Evolutionary conservation across 805 yeast species (phyloP).

Genomic region (Lipomyces chichibuensis): DNA sequence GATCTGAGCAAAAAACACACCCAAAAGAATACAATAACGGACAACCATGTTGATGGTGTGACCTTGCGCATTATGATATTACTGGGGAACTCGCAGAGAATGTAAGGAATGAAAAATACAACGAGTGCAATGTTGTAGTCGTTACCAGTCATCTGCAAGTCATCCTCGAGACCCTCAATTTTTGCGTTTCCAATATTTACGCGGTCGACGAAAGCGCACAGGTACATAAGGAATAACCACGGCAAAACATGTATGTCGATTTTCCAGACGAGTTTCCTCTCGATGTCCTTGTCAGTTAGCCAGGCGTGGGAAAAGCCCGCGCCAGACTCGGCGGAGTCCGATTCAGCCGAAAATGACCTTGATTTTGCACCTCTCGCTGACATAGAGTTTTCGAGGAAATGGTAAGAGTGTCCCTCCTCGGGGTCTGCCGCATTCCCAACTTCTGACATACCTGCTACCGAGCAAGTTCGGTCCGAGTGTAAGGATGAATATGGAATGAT

Average conservation of each 20-base stretch:
- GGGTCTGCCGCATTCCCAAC: no score
- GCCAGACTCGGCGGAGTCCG: conserved; percentile 11
- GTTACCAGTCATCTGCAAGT: conserved; percentile 48
- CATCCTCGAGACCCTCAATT: conserved; percentile 50
- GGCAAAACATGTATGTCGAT: conserved; percentile 53
- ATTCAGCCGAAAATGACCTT: no score
- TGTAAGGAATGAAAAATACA: conserved; percentile 45
- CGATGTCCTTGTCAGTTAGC: conserved; percentile 7
- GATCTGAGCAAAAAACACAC: conserved; percentile 47
- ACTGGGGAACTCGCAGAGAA: conserved; percentile 47
- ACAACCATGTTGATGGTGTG: conserved; percentile 45
- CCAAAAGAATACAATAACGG: conserved; percentile 35
- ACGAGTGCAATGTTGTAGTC: conserved; percentile 52
- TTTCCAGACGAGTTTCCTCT: conserved; percentile 42
- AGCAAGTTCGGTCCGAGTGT: no score
- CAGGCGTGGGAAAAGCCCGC: conserved; percentile 2
- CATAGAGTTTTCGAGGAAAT: not conserved
- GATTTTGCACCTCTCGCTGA: not conserved
- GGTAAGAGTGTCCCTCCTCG: no score
- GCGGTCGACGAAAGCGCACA: conserved; percentile 43
- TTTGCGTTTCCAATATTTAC: conserved; percentile 51
- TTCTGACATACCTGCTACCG: no score
- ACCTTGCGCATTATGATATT: conserved; percentile 42
- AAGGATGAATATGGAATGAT: no score
- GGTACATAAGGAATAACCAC: conserved; percentile 49